Base-by-base conservation (phyloP, 2,329 filamentous ascomycete genomes). In the Scedosporium boydii region DNA sequence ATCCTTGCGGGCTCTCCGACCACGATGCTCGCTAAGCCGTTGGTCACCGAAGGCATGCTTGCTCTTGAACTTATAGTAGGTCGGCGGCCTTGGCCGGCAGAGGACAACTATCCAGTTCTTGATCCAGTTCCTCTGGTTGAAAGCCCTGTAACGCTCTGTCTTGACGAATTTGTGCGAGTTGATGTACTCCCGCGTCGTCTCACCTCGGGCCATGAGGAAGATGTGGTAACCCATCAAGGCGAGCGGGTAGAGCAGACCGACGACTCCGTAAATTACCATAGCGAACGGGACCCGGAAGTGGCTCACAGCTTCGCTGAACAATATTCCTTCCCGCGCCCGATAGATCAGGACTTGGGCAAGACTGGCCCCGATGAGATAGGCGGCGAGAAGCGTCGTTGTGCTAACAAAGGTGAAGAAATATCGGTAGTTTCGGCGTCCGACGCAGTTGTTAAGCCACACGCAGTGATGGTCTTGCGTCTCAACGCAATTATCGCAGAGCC, bases 401-500 rank as follows among this genome's bases (percentile, higher is more conserved):
- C 85, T 86, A 66, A 99, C 87, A 74, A 97, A 99, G 10, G 89
- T 84, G 73, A 98, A 97, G 76, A 99, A 99, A 75, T 93, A 98
- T 66, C 95, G 91, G 77, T 99, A 99, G 77, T 99, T 99, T 69
- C 95, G 90, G 67, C 93, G 88, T 53, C 95, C 95, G 59, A 99
- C 89, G 67, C 95, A 99, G 74, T 99, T 99, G 77, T 99, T 99
- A 66, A 99, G 84, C 95, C 95, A 99, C 16, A 98, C 93, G 70
- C 95, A 99, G 75, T 99, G 95, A 71, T 99, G 95, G 71, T 99
- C 95, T 68, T 97, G 91, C 0, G 92, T 96, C 75, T 99, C 95
- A 64, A 99, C 85, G 73, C 95, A 99, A 74, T 96, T 97, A 76
- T 99, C 93, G 76, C 95, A 99, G 29, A 96, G 83, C 63, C 95